Evolutionary conservation across 495 filamentous ascomycete genomes (phyloP).

Genomic region (Aspergillus diversus): DNA sequence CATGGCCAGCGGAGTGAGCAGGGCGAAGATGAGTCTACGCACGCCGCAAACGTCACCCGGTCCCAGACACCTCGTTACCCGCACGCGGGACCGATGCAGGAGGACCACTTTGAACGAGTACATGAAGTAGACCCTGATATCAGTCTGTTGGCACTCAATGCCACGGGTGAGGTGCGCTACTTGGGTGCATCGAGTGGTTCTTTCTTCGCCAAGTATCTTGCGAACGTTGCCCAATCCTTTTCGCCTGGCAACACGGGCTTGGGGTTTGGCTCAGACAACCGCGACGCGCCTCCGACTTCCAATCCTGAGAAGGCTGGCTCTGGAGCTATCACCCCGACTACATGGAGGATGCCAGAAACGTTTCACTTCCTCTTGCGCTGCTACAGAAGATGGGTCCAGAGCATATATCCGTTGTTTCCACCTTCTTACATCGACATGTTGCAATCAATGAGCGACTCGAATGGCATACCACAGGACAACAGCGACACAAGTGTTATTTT

Average conservation of each 20-base stretch:
- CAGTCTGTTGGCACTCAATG: slow-evolving; percentile 7
- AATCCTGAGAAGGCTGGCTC: not conserved
- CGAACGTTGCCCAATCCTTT: slow-evolving; percentile 6
- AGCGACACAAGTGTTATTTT: slow-evolving; percentile 6
- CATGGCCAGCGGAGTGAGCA: not conserved
- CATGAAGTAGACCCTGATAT: slow-evolving; percentile 13
- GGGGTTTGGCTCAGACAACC: not conserved
- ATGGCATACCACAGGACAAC: slow-evolving; percentile 2
- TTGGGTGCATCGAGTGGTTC: slow-evolving; percentile 9
- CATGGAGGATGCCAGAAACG: slow-evolving; percentile 2
- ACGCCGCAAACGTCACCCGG: not conserved
- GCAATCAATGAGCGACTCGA: not conserved
- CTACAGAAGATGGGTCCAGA: slow-evolving; percentile 3
- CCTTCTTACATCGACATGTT: not conserved
- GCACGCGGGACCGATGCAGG: not conserved
- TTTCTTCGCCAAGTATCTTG: slow-evolving; percentile 11
- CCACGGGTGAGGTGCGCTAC: slow-evolving; percentile 8
- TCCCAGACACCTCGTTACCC: not conserved
- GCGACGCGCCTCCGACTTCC: not conserved
- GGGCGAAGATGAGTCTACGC: not conserved
- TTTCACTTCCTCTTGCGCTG: slow-evolving; percentile 6
- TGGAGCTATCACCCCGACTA: not conserved
- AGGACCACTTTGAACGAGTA: slow-evolving; percentile 4
- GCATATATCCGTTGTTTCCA: slow-evolving; percentile 6
- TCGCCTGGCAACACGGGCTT: not conserved